phyloP scores from a whole-genome alignment of 2,329 filamentous ascomycete genomes.

The Ophiostoma ips region DNA sequence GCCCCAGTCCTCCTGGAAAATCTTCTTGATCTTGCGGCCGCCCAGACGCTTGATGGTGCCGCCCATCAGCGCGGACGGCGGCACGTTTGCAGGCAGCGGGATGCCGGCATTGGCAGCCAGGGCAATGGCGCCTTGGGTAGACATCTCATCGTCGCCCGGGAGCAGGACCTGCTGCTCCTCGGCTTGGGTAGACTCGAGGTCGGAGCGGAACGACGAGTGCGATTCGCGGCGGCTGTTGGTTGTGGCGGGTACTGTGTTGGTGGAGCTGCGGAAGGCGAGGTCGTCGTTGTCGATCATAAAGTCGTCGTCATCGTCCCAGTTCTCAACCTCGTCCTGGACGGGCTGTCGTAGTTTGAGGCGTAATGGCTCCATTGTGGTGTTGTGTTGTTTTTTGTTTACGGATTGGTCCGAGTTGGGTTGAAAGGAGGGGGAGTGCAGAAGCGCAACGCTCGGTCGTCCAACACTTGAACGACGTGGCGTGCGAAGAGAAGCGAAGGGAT shows the following conservation, averaged over 20 bases:
- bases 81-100: conserved; percentile 74
- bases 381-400: not conserved
- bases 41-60: conserved; percentile 88
- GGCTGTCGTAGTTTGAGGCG: conserved; percentile 39
- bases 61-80: conserved; percentile 76
- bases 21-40: conserved; percentile 55
- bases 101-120: conserved; percentile 83
- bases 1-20: conserved; percentile 68
- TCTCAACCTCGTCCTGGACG: conserved; percentile 52
- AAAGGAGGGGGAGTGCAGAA: not conserved
- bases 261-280: conserved; percentile 42
- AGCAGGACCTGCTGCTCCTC: conserved; percentile 82
- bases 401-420: not conserved
- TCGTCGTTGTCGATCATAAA: conserved; percentile 57
- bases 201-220: conserved; percentile 72
- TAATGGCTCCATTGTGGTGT: conserved; percentile 36
- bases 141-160: conserved; percentile 70
- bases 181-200: conserved; percentile 59
- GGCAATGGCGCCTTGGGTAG: conserved; percentile 72
- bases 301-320: conserved; percentile 69
- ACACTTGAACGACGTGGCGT: conserved; percentile 9
- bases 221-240: conserved; percentile 52
- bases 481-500: conserved; percentile 3
- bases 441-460: conserved; percentile 7
- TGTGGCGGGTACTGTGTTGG: conserved; percentile 27